Evolutionary conservation across 164 flowering plant species (phyloP), one percentile per base, ranked within the genome.

Genomic region (Berberis thunbergii): DNA sequence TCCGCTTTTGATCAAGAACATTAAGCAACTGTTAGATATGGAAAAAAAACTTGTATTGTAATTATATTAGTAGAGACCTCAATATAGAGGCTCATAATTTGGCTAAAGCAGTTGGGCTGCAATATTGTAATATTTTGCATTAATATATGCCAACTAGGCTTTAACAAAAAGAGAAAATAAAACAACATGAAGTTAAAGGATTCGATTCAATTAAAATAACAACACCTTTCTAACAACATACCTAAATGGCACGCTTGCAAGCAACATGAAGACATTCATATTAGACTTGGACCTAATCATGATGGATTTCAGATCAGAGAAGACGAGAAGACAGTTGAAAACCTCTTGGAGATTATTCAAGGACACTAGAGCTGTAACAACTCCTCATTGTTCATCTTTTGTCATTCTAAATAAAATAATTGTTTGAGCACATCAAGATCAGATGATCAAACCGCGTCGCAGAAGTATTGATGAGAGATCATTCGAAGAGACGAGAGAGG

Each of bases 231-330:
- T 26, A 26, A 26, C 26, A 26, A 26, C 26, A 26, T 69, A 91
- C 99, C 95, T 64, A 85, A 65, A 73, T 91, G 81, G 13, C 99
- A 41, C 70, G 68, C 70, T 80, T 80, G 7, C 96, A 93, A 8
- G 99, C 99, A n/a, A 84, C 85, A 65, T 91, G 97, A 69, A 85
- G 3, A 91, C 82, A 66, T 82, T 60, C 78, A 85, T 57, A 67
- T 83, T 96, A 8, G 79, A 56, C 69, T 77, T 87, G 6, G 99
- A 84, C 81, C 86, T 82, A 64, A 91, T 79, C 77, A 63, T 64
- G 6, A 79, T 83, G 53, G 64, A 71, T 26, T 75, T 59, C 10
- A 86, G 58, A 77, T 84, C 81, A 74, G 81, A 85, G 64, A 81
- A 80, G 67, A 44, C 39, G 53, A 91, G 66, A 87, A 94, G 78